A percentile compares a stretch with the other conserved stretches of the same genome.
phyloP scores from a whole-genome alignment of 495 filamentous ascomycete species.

The Cercophora newfieldiana region DNA sequence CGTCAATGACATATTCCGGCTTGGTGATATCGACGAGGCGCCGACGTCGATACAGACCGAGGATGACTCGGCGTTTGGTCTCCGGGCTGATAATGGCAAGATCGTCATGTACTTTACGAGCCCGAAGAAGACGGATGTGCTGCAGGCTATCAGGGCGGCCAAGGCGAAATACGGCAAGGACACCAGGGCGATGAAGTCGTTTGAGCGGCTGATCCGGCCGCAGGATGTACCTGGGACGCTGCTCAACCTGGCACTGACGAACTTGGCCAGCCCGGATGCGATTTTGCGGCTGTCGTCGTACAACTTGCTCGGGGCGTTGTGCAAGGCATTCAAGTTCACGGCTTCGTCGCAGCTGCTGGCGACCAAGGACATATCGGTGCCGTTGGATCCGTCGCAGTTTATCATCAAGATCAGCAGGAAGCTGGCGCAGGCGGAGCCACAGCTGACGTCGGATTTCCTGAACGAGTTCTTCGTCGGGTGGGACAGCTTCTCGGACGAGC shows the following conservation, averaged over 20 bases:
- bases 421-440: slow-evolving; percentile 60
- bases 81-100: slow-evolving; percentile 65
- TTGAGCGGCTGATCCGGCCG: slow-evolving; percentile 61
- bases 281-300: slow-evolving; percentile 60
- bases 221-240: slow-evolving; percentile 69
- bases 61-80: slow-evolving; percentile 66
- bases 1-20: slow-evolving; percentile 66
- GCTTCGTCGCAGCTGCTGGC: slow-evolving; percentile 59
- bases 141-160: slow-evolving; percentile 58
- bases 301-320: slow-evolving; percentile 62
- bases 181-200: slow-evolving; percentile 53
- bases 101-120: slow-evolving; percentile 68
- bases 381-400: slow-evolving; percentile 60
- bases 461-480: slow-evolving; percentile 70
- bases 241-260: slow-evolving; percentile 63
- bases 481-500: slow-evolving; percentile 62
- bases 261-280: slow-evolving; percentile 59
- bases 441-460: slow-evolving; percentile 65
- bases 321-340: slow-evolving; percentile 63
- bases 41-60: slow-evolving; percentile 61
- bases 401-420: slow-evolving; percentile 63
- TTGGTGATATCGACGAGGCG: slow-evolving; percentile 64
- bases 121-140: slow-evolving; percentile 57
- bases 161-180: slow-evolving; percentile 64
- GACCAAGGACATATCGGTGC: slow-evolving; percentile 59